Conservation (phyloP, 495 filamentous ascomycete species). For the Penicillium manginii region DNA sequence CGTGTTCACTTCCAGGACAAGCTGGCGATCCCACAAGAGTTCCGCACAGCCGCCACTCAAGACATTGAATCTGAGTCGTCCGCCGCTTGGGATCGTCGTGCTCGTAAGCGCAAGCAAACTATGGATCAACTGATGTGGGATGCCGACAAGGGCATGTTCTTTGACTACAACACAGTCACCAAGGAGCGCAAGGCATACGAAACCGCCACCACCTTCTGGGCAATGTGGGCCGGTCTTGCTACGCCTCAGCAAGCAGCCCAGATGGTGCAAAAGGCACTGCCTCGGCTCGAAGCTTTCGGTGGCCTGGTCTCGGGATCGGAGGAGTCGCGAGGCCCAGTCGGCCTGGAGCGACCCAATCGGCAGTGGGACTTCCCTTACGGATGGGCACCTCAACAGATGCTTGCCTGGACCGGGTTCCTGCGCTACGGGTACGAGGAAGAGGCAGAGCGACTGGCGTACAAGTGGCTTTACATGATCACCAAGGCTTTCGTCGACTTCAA, state of each 20-base stretch:
- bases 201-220: slow-evolving; percentile 90
- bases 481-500: slow-evolving; percentile 98
- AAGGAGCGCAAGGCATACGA: slow-evolving; percentile 79
- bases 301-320: slow-evolving; percentile 90
- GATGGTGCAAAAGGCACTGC: slow-evolving; percentile 76
- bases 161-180: slow-evolving; percentile 89
- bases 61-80: slow-evolving; percentile 74
- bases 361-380: slow-evolving; percentile 99
- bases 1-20: slow-evolving; percentile 78
- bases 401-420: slow-evolving; percentile 90
- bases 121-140: slow-evolving; percentile 94
- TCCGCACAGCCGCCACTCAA: slow-evolving; percentile 61
- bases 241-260: slow-evolving; percentile 76
- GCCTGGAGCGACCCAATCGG: slow-evolving; percentile 82
- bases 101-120: slow-evolving; percentile 72
- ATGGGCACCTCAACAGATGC: slow-evolving; percentile 98
- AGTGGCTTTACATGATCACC: slow-evolving; percentile 96
- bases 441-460: slow-evolving; percentile 84
- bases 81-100: slow-evolving; percentile 83
- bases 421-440: slow-evolving; percentile 91
- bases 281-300: slow-evolving; percentile 82
- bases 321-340: slow-evolving; percentile 77
- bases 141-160: slow-evolving; percentile 88
- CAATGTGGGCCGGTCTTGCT: slow-evolving; percentile 90
- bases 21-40: slow-evolving; percentile 77